A percentile compares a stretch with the other conserved stretches of the same genome.
These are phyloP conservation scores for Xerocomus potaroensis DNA, from an alignment of 768 basidiomycete genomes.

Conservation along the genomic window DNA sequence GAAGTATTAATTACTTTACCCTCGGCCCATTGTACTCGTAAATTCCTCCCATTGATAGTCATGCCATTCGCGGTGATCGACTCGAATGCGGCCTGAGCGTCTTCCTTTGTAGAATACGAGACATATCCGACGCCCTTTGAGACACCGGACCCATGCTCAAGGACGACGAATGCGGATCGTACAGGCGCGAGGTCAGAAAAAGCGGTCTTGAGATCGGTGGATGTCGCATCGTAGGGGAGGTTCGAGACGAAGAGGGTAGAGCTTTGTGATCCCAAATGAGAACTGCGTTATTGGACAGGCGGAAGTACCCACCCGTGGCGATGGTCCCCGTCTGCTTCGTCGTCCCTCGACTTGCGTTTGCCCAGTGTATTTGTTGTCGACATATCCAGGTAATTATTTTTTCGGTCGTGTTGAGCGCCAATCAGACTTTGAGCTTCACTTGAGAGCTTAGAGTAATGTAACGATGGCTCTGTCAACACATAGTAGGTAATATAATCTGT, in stretches of 20 bases:
- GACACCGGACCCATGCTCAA: slow-evolving; percentile 63
- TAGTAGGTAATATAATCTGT: too few relatives aligned
- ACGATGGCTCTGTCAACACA: too few relatives aligned
- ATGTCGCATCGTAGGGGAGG: slow-evolving; percentile 86
- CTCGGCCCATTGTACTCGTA: slow-evolving; percentile 80
- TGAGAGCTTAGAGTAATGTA: too few relatives aligned
- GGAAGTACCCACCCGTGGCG: slow-evolving; percentile 20
- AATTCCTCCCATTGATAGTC: slow-evolving; percentile 56
- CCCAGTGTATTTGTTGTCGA: slow-evolving; percentile 15
- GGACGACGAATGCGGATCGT: slow-evolving; percentile 89
- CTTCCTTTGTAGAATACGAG: slow-evolving; percentile 84
- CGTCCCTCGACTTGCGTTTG: slow-evolving; percentile 28
- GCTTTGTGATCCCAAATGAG: slow-evolving; percentile 31
- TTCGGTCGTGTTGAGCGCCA: too few relatives aligned
- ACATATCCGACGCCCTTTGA: slow-evolving; percentile 98
- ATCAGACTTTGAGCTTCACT: too few relatives aligned
- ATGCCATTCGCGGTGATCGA: slow-evolving; percentile 64
- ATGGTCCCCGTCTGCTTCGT: slow-evolving; percentile 3
- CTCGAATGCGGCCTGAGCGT: slow-evolving; percentile 72
- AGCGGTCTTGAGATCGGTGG: slow-evolving; percentile 83
- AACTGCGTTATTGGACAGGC: neutral
- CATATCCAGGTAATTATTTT: too few relatives aligned
- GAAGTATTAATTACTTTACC: slow-evolving; percentile 59
- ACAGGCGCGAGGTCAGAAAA: slow-evolving; percentile 97
- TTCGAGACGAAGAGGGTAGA: slow-evolving; percentile 93